Conservation (phyloP, 768 basidiomycete genomes). For the Kwoniella shandongensis region DNA sequence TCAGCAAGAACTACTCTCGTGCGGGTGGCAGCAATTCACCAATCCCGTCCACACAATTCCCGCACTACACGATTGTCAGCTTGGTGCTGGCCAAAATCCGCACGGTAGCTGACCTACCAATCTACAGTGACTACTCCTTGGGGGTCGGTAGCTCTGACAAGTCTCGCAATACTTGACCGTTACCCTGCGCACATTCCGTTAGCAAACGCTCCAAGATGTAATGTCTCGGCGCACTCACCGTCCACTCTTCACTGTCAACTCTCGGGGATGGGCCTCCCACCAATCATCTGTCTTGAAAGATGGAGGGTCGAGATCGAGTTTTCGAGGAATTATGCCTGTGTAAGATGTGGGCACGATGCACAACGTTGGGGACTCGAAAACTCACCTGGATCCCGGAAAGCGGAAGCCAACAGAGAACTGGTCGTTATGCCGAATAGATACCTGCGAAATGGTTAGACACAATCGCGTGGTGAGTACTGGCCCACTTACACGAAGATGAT, state of each 20-base stretch:
- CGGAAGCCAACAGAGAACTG: constrained; percentile 37
- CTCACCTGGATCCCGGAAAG: constrained; percentile 43
- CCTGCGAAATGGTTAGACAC: constrained; percentile 9
- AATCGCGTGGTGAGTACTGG: too few relatives aligned
- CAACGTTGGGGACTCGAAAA: constrained; percentile 4
- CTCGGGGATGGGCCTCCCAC: constrained; percentile 64
- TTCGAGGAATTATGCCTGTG: constrained; percentile 84
- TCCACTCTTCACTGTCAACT: constrained; percentile 74
- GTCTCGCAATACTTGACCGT: constrained; percentile 92
- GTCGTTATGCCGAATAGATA: constrained; percentile 38
- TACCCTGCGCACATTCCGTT: constrained; percentile 60
- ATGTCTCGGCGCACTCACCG: constrained; percentile 59
- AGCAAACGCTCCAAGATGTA: too few relatives aligned
- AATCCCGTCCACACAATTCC: constrained; percentile 95
- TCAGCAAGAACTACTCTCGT: constrained; percentile 29
- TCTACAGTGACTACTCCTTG: constrained; percentile 92
- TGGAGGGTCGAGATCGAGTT: constrained; percentile 82
- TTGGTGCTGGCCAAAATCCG: too few relatives aligned
- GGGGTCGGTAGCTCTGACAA: constrained; percentile 88
- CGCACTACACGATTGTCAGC: constrained; percentile 63
- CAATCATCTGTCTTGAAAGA: constrained; percentile 61
- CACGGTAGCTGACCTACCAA: constrained; percentile 64
- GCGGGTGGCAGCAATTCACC: constrained; percentile 84
- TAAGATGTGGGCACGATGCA: constrained; percentile 67
- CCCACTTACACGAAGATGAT: constrained; percentile 60